Evolutionary conservation across 352 stramenopile genomes (phyloP), one percentile per base, ranked within the genome.

Genomic region (Globisporangium irregulare): DNA sequence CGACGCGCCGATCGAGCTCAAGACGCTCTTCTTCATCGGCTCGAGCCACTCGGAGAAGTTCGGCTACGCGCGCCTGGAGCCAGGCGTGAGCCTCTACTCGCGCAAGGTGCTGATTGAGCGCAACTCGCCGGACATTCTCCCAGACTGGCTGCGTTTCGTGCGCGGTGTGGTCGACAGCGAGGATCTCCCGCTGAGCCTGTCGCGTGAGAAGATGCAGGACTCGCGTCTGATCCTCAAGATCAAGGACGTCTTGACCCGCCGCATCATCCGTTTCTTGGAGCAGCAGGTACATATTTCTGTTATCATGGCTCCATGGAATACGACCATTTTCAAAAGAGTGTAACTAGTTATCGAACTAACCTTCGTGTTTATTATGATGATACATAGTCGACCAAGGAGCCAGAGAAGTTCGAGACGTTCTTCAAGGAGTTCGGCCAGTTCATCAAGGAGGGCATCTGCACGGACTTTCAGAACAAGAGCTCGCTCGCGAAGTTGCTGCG

Each of bases 151-250:
- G 75, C 85, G 88, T 18, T 97, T 94, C 56, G 84, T 97, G 70
- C 86, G 85, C 62, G 86, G 89, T 76, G 89, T 94, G 18, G 89
- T 96, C 32, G 98, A 99, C 86, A 98, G 90, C 38, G 98, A 99
- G 75, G 98, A 99, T 73, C 83, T 99, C 24, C 98, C 98, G n/a
- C 86, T 99, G 38, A 98, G 91, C 68, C 86, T 99, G 66, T 99
- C 97, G 43, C 91, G 98, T 72, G 98, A 99, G 79, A 99, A 98
- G 79, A 97, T 99, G 76, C 98, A 99, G 80, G 98, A 99, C 89
- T 97, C 93, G 38, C 89, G 89, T 14, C 72, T 99, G 32, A 94
- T 99, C 61, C 76, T 84, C 54, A 99, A 99, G 77, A 96, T 99
- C 63, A 91, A 94, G 63, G 96, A 98, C 66, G 97, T 98, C 10